phyloP scores from a whole-genome alignment of 1,284 basidiomycete species.

The Ceratobasidium sp. region DNA sequence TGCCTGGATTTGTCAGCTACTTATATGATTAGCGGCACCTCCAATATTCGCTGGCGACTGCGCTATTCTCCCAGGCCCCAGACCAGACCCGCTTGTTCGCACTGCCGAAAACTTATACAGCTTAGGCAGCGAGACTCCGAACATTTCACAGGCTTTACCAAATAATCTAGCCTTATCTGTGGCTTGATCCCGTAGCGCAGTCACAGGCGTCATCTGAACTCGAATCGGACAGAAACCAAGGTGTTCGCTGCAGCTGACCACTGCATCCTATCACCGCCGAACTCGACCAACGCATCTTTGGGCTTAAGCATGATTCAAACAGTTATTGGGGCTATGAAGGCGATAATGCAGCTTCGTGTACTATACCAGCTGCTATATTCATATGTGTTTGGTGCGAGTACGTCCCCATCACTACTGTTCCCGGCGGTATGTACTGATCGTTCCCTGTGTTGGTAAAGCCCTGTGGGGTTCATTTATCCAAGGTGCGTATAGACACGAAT shows the following conservation, averaged over 20 bases:
- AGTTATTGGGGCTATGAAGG: background rate
- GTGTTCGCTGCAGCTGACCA: background rate
- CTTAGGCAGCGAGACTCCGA: background rate
- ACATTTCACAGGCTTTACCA: background rate
- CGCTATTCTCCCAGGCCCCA: background rate
- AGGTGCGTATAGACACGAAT: slow-evolving; percentile 12
- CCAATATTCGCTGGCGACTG: background rate
- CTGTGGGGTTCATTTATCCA: slow-evolving; percentile 41
- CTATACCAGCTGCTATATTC: slow-evolving; percentile 32
- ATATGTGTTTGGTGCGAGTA: slow-evolving; percentile 35
- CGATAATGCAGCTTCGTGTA: background rate
- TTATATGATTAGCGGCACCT: background rate
- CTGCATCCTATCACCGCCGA: background rate
- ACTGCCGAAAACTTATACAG: slow-evolving; percentile 10
- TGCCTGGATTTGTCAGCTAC: background rate
- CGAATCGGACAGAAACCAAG: background rate
- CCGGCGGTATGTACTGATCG: background rate
- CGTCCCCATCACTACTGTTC: background rate
- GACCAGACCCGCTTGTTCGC: background rate
- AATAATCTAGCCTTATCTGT: background rate
- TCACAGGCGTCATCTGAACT: background rate
- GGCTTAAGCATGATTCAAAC: slow-evolving; percentile 20
- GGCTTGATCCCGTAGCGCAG: background rate
- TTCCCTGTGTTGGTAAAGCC: slow-evolving; percentile 8
- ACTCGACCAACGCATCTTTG: slow-evolving; percentile 14